Percentiles rank a stretch among this genome's conserved stretches.
phyloP scores from a whole-genome alignment of 2,329 filamentous ascomycete species.

The Macroventuria anomochaeta region DNA sequence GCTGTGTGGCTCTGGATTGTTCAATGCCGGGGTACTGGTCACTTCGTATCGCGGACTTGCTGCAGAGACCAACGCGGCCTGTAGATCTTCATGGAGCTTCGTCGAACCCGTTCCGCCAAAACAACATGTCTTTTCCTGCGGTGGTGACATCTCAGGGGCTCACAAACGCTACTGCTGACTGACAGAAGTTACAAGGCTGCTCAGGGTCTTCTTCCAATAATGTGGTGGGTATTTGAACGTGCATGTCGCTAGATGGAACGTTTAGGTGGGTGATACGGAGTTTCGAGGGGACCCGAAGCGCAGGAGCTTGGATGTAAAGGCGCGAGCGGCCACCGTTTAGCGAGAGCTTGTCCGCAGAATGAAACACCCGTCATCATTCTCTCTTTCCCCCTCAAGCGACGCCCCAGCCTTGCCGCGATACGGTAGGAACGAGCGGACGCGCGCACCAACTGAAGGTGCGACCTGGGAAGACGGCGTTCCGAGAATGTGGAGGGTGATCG shows the following conservation, averaged over 20 bases:
- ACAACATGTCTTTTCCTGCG: not conserved
- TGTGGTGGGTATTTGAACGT: not conserved
- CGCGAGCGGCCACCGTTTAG: not conserved
- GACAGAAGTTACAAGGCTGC: conserved; percentile 8
- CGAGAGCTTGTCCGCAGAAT: not conserved
- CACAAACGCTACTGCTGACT: not conserved
- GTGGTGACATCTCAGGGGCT: conserved; percentile 1
- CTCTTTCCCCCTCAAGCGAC: not conserved
- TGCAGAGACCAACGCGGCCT: not conserved
- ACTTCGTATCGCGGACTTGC: not conserved
- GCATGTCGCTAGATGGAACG: conserved; percentile 13
- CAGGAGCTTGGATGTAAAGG: not conserved
- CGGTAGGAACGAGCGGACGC: not conserved
- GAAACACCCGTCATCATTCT: conserved; percentile 4
- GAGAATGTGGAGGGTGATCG: not conserved
- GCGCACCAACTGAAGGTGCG: not conserved
- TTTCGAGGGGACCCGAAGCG: conserved; percentile 2
- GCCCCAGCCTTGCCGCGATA: not conserved
- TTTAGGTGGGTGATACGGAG: not conserved
- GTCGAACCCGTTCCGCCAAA: not conserved
- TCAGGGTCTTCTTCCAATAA: not conserved
- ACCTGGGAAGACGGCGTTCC: not conserved
- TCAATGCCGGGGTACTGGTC: not conserved
- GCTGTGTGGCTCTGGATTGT: not conserved
- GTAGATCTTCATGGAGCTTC: not conserved